Evolutionary conservation across 495 filamentous ascomycete species (phyloP), one percentile per base, ranked within the genome.

Genomic region (Sphaerosporella brunnea): DNA sequence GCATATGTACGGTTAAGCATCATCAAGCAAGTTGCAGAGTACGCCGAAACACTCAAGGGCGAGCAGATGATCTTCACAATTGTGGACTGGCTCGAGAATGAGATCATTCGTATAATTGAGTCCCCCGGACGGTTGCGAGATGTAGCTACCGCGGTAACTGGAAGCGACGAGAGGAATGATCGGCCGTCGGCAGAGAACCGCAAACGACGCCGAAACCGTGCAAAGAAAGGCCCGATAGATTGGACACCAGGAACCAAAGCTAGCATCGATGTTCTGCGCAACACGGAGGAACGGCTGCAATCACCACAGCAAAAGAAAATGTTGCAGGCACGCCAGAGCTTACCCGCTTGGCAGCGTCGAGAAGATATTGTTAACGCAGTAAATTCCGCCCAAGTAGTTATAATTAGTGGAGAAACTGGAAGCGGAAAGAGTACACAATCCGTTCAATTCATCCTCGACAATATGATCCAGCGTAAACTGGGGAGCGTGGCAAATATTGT

Each of bases 401-500:
- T 97, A 51, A 92, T 97, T 13, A 88, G 85, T 23, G 90, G 90
- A 53, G 90, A 95, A 64, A 97, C 90, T 4, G 90, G 90, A 45
- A 92, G 83, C 36, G 90, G 90, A 56, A 97, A 97, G 62, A 93
- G 85, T 46, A 97, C 90, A 0, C 90, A 97, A 62, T 84, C 84
- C 10, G 90, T 95, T 2, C 90, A 97, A 61, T 97, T 96, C 62
- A 69, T 97, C 19, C 68, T 97, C 4, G 90, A 97, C 55, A 84
- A 95, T 55, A 68, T 97, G 58, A 93, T 95, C 55, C 65, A 74
- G 53, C 71, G 73, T 20, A 70, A 76, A 11, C 67, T 90, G 11
- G 90, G 90, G 7, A 73, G 70, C 3, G 69, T 70, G 13, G 81
- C 82, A n/a, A 94, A 87, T 51, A 93, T 97, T 37, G 76, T 97